Evolutionary conservation across 169 alveolate genomes (phyloP).

Genomic region (Plasmodium coatneyi): DNA sequence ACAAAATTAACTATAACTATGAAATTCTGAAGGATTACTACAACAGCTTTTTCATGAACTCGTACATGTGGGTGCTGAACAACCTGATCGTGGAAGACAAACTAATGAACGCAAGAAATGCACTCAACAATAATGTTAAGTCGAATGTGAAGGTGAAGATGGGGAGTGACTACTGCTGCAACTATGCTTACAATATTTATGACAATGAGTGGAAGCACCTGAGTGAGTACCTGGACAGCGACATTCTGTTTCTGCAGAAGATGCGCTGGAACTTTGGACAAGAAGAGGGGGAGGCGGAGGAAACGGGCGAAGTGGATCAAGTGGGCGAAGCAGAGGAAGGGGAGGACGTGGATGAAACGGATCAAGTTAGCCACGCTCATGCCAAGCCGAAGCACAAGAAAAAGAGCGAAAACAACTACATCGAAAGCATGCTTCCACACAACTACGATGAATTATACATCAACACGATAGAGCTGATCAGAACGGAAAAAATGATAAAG

Average conservation of each 20-base stretch:
- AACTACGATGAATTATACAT: constrained; percentile 67
- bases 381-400: constrained; percentile 11
- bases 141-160: constrained; percentile 59
- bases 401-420: constrained; percentile 29
- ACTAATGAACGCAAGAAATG: constrained; percentile 83
- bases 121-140: constrained; percentile 81
- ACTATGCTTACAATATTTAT: constrained; percentile 43
- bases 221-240: constrained; percentile 61
- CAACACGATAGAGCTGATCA: constrained; percentile 57
- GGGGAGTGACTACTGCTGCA: constrained; percentile 73
- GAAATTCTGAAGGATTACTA: constrained; percentile 93
- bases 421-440: constrained; percentile 67
- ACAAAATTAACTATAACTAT: constrained; percentile 77
- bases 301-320: not conserved
- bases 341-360: not conserved
- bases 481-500: constrained; percentile 71
- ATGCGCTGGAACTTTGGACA: constrained; percentile 27
- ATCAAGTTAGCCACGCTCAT: not conserved
- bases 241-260: constrained; percentile 45
- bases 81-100: constrained; percentile 93
- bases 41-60: constrained; percentile 93
- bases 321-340: not conserved
- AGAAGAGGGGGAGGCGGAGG: not conserved
- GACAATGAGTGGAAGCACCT: constrained; percentile 71
- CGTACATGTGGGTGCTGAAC: constrained; percentile 96